Percentiles rank a stretch among this genome's conserved stretches.
Evolutionary conservation across 345 rosid species (phyloP).

Genomic region (Salix arbutifolia): DNA sequence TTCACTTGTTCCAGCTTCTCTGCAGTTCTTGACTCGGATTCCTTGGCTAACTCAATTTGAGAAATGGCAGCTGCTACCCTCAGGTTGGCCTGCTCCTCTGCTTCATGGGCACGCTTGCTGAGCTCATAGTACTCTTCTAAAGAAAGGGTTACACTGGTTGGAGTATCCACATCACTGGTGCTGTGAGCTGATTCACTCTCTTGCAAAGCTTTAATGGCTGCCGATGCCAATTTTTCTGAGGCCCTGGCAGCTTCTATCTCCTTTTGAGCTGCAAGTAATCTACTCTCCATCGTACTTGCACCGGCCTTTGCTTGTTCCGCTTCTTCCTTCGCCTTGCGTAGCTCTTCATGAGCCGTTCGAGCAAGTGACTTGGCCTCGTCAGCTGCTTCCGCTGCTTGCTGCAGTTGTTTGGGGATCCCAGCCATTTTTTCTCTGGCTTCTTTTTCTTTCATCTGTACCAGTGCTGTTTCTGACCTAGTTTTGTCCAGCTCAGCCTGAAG

Average conservation of each 20-base stretch:
- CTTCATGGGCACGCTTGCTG: conserved; percentile 72
- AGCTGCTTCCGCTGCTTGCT: conserved; percentile 66
- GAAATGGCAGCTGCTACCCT: conserved; percentile 67
- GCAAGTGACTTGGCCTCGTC: conserved; percentile 73
- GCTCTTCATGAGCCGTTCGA: conserved; percentile 65
- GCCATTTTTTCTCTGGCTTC: conserved; percentile 57
- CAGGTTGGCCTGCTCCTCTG: conserved; percentile 66
- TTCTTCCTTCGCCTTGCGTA: conserved; percentile 65
- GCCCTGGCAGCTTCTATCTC: conserved; percentile 85
- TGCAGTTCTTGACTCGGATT: conserved; percentile 50
- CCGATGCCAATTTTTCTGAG: conserved; percentile 76
- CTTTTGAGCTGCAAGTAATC: conserved; percentile 66
- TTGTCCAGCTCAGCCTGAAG: conserved; percentile 70
- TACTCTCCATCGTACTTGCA: conserved; percentile 63
- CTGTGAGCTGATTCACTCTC: conserved; percentile 64
- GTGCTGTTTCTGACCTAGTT: conserved; percentile 50
- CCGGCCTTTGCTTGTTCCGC: conserved; percentile 81
- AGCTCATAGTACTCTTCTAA: conserved; percentile 85
- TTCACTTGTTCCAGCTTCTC: conserved; percentile 60
- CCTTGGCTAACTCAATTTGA: conserved; percentile 71
- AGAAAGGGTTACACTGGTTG: conserved; percentile 62
- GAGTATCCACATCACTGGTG: conserved; percentile 34
- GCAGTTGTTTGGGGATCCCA: conserved; percentile 71
- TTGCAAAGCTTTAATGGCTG: conserved; percentile 80
- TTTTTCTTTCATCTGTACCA: conserved; percentile 56